phyloP scores from a whole-genome alignment of 768 basidiomycete genomes.

The Tephrocybe sp. region DNA sequence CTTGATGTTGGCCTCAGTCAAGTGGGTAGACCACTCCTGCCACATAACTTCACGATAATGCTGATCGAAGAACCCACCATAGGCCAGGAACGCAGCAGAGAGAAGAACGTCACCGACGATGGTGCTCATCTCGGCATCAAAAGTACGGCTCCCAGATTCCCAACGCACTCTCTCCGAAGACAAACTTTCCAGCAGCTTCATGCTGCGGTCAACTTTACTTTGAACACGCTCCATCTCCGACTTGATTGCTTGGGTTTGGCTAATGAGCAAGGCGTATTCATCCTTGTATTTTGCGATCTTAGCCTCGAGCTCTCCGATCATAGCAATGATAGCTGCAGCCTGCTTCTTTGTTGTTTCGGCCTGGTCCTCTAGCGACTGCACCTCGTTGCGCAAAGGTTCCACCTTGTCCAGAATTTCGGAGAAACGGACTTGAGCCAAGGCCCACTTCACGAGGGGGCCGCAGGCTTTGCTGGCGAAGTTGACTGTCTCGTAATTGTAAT shows the following conservation, averaged over 20 bases:
- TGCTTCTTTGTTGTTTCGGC: slow-evolving; percentile 96
- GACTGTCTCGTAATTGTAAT: slow-evolving; percentile 93
- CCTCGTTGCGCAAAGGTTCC: slow-evolving; percentile 93
- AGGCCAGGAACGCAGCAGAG: slow-evolving; percentile 95
- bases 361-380: slow-evolving; percentile 87
- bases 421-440: slow-evolving; percentile 92
- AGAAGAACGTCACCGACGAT: slow-evolving; percentile 96
- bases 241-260: slow-evolving; percentile 96
- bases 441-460: slow-evolving; percentile 98
- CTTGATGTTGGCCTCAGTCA: slow-evolving; percentile 84
- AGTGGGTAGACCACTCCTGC: slow-evolving; percentile 91
- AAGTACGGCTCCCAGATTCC: slow-evolving; percentile 92
- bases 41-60: slow-evolving; percentile 96
- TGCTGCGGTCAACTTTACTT: slow-evolving; percentile 93
- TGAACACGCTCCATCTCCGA: slow-evolving; percentile 97
- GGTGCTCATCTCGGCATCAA: slow-evolving; percentile 97
- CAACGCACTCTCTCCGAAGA: slow-evolving; percentile 93
- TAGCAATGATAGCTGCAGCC: slow-evolving; percentile 82
- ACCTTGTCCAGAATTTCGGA: slow-evolving; percentile 97
- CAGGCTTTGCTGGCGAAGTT: slow-evolving; percentile 95
- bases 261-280: slow-evolving; percentile 95
- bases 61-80: slow-evolving; percentile 98
- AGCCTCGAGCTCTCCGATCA: slow-evolving; percentile 88
- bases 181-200: slow-evolving; percentile 90
- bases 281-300: slow-evolving; percentile 95